These are phyloP conservation scores for Paramecium caudatum DNA, from an alignment of 73 alveolate species.

Conservation along the genomic window DNA sequence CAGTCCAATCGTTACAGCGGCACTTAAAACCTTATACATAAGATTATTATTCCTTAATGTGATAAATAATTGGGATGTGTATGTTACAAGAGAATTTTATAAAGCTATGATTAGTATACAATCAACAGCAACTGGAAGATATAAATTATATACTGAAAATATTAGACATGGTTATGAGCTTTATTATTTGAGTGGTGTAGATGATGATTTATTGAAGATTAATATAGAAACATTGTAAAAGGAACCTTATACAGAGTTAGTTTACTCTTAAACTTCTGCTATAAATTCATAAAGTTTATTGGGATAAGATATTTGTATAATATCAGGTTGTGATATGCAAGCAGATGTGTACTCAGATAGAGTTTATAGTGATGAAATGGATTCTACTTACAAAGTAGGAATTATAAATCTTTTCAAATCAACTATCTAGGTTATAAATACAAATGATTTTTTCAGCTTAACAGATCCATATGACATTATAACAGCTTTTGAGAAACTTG, in stretches of 20 bases:
- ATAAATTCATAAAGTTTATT: neutral
- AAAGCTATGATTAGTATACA: neutral
- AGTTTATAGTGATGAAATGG: neutral
- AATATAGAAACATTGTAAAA: neutral
- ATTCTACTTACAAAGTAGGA: neutral
- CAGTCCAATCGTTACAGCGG: conserved; percentile 14
- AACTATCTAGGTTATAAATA: neutral
- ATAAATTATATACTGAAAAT: neutral
- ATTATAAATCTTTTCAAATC: neutral
- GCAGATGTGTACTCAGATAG: neutral
- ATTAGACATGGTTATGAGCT: neutral
- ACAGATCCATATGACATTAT: neutral
- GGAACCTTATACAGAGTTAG: neutral
- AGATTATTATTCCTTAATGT: neutral
- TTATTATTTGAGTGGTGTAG: neutral
- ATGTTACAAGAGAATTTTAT: neutral
- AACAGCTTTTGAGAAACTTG: conserved; percentile 6
- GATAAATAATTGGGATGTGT: conserved; percentile 17
- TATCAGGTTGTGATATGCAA: neutral
- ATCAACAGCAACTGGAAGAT: conserved; percentile 5
- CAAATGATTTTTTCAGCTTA: conserved; percentile 16
- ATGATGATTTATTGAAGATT: neutral
- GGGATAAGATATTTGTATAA: neutral
- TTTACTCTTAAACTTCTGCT: neutral
- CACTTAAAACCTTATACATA: conserved; percentile 9